Percentiles rank a stretch among this genome's conserved stretches.
Conservation (phyloP, 441 rosid genomes). For the Hura crepitans region DNA sequence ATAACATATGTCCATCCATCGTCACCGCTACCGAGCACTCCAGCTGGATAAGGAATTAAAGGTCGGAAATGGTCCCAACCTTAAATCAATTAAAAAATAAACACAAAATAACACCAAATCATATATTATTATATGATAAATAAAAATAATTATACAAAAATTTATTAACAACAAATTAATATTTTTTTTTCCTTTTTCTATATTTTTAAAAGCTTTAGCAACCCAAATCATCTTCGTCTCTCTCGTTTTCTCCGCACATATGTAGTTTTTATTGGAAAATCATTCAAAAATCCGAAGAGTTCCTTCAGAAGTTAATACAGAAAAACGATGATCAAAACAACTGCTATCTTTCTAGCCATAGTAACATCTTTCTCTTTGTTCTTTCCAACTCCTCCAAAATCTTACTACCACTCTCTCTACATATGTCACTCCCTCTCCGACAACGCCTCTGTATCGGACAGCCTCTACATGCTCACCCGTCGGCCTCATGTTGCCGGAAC, state of each 20-base stretch:
- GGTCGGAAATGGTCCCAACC: conserved; percentile 9
- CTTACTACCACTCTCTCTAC: conserved; percentile 56
- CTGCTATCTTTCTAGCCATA: conserved; percentile 29
- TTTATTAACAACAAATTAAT: conserved; percentile 6
- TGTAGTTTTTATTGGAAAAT: too few relatives aligned
- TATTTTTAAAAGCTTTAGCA: background rate
- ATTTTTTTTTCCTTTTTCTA: background rate
- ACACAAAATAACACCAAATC: background rate
- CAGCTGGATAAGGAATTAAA: background rate
- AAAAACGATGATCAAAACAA: conserved; percentile 30
- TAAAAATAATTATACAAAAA: too few relatives aligned
- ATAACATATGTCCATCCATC: background rate
- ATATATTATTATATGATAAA: background rate
- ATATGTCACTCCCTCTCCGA: conserved; percentile 49
- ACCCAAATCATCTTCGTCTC: background rate
- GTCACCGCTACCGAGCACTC: background rate
- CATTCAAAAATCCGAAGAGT: too few relatives aligned
- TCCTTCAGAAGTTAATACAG: too few relatives aligned
- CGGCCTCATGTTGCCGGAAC: conserved; percentile 80
- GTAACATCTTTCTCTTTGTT: conserved; percentile 37
- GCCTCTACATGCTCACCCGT: conserved; percentile 69
- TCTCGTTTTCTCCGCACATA: background rate
- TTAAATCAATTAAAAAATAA: background rate
- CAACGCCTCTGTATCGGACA: conserved; percentile 53
- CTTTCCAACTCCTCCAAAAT: conserved; percentile 42